Evolutionary conservation across 805 yeast genomes (phyloP).

Genomic region (Hanseniaspora mollemarum): DNA sequence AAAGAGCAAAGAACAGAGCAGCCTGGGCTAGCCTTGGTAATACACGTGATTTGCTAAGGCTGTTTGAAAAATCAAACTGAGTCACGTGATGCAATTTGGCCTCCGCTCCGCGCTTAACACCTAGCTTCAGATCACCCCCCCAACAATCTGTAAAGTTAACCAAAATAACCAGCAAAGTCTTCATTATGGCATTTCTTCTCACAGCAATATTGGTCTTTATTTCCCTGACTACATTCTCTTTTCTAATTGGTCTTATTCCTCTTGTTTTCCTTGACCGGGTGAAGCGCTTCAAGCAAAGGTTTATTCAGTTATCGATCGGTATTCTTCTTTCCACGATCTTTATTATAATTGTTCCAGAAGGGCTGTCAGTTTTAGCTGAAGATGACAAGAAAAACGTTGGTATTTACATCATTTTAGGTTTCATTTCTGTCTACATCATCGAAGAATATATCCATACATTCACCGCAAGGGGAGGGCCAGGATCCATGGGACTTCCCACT

Average conservation of each 20-base stretch:
- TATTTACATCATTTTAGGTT: slow-evolving; percentile 39
- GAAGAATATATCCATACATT: slow-evolving; percentile 30
- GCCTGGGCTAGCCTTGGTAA: too few species aligned
- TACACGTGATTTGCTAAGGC: too few species aligned
- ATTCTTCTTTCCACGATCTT: slow-evolving; percentile 45
- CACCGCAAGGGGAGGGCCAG: too few species aligned
- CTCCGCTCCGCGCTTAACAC: too few species aligned
- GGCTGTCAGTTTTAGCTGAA: slow-evolving; percentile 33
- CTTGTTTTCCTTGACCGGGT: not conserved
- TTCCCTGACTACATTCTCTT: not conserved
- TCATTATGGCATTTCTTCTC: not conserved
- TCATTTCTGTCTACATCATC: slow-evolving; percentile 36
- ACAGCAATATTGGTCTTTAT: not conserved
- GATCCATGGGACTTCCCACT: too few species aligned
- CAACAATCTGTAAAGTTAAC: too few species aligned
- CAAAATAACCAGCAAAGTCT: not conserved
- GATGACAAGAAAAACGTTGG: slow-evolving; percentile 35
- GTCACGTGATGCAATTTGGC: too few species aligned
- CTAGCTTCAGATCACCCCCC: too few species aligned
- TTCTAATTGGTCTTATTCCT: slow-evolving; percentile 1
- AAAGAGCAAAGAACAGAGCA: too few species aligned
- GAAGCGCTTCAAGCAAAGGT: not conserved
- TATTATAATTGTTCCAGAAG: slow-evolving; percentile 49
- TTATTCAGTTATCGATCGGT: slow-evolving; percentile 33
- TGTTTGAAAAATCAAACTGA: too few species aligned